A percentile compares a stretch with the other conserved stretches of the same genome.
These are phyloP conservation scores for Cryptococcus neoformans DNA, from an alignment of 1,284 basidiomycete genomes.

Conservation along the genomic window DNA sequence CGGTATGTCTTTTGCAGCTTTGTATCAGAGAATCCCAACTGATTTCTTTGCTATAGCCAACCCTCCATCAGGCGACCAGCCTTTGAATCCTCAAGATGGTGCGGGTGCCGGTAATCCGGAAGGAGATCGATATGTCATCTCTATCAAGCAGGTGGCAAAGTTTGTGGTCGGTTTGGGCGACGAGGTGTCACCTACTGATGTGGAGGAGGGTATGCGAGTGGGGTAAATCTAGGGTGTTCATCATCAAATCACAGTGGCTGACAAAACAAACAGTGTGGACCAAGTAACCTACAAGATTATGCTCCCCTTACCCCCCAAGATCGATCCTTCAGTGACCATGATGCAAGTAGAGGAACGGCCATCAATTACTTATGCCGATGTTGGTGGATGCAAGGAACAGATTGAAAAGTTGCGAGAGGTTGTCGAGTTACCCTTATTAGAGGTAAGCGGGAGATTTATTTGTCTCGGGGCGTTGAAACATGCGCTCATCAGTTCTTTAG, in stretches of 20 bases:
- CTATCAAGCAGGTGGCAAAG: conserved; percentile 99
- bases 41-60: conserved; percentile 51
- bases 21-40: background rate
- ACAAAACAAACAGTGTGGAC: conserved; percentile 38
- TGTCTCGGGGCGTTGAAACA: background rate
- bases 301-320: conserved; percentile 99
- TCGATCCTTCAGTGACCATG: conserved; percentile 99
- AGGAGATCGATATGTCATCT: conserved; percentile 99
- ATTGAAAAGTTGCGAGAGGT: conserved; percentile 99
- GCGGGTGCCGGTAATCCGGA: conserved; percentile 57
- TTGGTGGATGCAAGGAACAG: conserved; percentile 99
- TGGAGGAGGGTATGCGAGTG: conserved; percentile 99
- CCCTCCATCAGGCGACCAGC: conserved; percentile 58
- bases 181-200: conserved; percentile 93
- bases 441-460: conserved; percentile 57
- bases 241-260: background rate
- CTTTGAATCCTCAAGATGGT: conserved; percentile 48
- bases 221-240: conserved; percentile 60
- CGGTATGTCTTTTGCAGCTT: conserved; percentile 23
- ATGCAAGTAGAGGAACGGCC: conserved; percentile 99
- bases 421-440: conserved; percentile 94
- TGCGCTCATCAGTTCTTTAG: conserved; percentile 50
- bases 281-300: conserved; percentile 96
- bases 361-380: conserved; percentile 96
- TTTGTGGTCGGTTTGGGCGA: conserved; percentile 98